Conservation (phyloP, 1,284 basidiomycete genomes). For the Polyporus tsugae region DNA sequence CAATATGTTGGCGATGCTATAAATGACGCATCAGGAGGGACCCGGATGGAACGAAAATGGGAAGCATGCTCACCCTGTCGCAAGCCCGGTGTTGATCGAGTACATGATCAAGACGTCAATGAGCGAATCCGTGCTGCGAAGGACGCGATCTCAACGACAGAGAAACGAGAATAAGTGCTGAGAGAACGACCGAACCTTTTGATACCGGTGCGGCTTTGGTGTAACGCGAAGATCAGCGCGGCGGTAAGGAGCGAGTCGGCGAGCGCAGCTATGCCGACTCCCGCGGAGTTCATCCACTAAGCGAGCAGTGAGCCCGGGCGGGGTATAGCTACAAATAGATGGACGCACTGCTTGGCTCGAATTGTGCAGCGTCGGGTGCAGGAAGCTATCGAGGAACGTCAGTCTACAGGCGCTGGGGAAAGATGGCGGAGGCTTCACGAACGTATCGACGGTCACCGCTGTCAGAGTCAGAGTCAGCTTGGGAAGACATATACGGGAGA, state of each 20-base stretch:
- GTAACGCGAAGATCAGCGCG: slow-evolving; percentile 24
- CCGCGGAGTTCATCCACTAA: slow-evolving; percentile 32
- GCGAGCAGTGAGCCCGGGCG: neutral
- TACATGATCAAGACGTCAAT: slow-evolving; percentile 31
- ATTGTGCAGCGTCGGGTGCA: slow-evolving; percentile 24
- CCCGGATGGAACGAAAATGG: neutral
- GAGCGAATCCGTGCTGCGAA: slow-evolving; percentile 23
- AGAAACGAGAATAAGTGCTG: neutral
- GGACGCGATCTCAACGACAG: neutral
- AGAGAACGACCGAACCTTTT: slow-evolving; percentile 10
- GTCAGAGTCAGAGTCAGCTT: neutral
- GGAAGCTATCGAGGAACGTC: slow-evolving; percentile 11
- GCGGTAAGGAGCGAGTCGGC: slow-evolving; percentile 28
- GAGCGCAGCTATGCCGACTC: slow-evolving; percentile 27
- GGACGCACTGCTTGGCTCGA: slow-evolving; percentile 23
- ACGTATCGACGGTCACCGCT: slow-evolving; percentile 30
- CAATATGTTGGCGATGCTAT: slow-evolving; percentile 25
- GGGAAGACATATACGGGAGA: neutral
- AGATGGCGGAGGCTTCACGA: neutral
- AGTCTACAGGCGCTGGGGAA: neutral
- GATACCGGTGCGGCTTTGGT: slow-evolving; percentile 26
- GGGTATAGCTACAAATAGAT: neutral
- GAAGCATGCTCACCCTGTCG: slow-evolving; percentile 18
- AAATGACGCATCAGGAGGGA: neutral
- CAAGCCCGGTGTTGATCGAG: slow-evolving; percentile 29